These are phyloP conservation scores for Sugiyamaella americana DNA, from an alignment of 805 yeast species.

Conservation along the genomic window DNA sequence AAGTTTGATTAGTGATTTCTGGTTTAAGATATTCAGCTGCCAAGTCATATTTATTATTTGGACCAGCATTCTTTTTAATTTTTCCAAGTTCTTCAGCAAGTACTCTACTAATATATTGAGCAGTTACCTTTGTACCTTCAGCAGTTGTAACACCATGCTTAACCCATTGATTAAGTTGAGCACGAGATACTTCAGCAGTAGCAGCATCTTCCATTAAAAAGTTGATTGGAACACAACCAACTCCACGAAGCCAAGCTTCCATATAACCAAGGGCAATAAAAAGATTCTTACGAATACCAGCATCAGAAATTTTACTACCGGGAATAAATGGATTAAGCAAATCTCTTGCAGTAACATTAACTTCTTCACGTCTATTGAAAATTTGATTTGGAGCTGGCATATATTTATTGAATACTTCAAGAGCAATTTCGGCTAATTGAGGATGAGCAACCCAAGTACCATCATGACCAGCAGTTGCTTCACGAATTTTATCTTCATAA, in stretches of 20 bases:
- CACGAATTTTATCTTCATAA: conserved; percentile 60
- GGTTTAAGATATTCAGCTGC: conserved; percentile 57
- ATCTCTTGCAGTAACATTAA: conserved; percentile 49
- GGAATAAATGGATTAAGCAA: conserved; percentile 56
- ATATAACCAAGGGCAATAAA: conserved; percentile 61
- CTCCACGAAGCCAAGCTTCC: conserved; percentile 69
- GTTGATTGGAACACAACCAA: conserved; percentile 70
- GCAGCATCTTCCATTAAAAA: conserved; percentile 76
- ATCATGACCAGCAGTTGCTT: conserved; percentile 63
- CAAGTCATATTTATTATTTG: conserved; percentile 44
- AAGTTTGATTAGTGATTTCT: conserved; percentile 57
- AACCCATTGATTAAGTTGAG: conserved; percentile 72
- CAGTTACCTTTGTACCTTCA: conserved; percentile 48
- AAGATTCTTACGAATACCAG: conserved; percentile 58
- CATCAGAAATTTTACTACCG: conserved; percentile 55
- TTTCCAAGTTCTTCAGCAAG: conserved; percentile 52
- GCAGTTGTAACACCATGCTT: conserved; percentile 53
- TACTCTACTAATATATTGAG: conserved; percentile 44
- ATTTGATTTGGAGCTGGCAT: conserved; percentile 74
- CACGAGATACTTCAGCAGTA: conserved; percentile 70
- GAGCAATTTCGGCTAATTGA: conserved; percentile 57
- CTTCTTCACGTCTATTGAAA: conserved; percentile 45
- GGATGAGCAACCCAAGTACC: conserved; percentile 80
- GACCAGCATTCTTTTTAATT: conserved; percentile 43
- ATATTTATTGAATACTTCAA: conserved; percentile 63